Conservation (phyloP, 345 rosid genomes). For the Excoecaria cochinchinensis region DNA sequence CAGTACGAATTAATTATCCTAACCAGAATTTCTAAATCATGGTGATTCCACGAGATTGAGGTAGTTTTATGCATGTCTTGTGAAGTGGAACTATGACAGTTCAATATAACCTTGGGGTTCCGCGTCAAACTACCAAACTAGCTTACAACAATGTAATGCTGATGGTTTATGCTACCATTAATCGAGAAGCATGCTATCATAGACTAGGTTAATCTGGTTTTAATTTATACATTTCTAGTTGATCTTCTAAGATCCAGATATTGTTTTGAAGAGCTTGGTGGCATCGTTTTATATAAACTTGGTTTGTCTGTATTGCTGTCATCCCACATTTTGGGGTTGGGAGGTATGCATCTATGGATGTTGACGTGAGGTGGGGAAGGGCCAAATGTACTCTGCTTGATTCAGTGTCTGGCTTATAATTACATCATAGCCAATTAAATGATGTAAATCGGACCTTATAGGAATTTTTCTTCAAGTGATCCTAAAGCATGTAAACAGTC, state of each 20-base stretch:
- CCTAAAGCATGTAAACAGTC: too few relatives aligned
- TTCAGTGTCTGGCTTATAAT: neutral
- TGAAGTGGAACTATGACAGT: neutral
- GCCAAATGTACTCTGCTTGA: neutral
- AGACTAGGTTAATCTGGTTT: too few relatives aligned
- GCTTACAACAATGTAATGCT: neutral
- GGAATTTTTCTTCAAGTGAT: neutral
- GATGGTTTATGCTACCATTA: neutral
- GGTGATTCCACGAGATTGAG: neutral
- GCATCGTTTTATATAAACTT: neutral
- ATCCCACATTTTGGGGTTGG: neutral
- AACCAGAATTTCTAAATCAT: neutral
- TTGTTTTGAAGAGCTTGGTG: neutral
- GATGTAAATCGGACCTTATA: neutral
- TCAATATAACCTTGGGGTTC: too few relatives aligned
- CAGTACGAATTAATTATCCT: neutral
- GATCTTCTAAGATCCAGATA: neutral
- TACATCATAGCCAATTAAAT: neutral
- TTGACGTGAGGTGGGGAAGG: neutral
- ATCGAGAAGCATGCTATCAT: neutral
- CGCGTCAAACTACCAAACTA: neutral
- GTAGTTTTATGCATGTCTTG: constrained; percentile 11
- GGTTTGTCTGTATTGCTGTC: neutral
- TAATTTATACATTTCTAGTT: neutral
- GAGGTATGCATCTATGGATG: neutral